phyloP scores from a whole-genome alignment of 2,329 filamentous ascomycete genomes.

The Aureobasidium lini region DNA sequence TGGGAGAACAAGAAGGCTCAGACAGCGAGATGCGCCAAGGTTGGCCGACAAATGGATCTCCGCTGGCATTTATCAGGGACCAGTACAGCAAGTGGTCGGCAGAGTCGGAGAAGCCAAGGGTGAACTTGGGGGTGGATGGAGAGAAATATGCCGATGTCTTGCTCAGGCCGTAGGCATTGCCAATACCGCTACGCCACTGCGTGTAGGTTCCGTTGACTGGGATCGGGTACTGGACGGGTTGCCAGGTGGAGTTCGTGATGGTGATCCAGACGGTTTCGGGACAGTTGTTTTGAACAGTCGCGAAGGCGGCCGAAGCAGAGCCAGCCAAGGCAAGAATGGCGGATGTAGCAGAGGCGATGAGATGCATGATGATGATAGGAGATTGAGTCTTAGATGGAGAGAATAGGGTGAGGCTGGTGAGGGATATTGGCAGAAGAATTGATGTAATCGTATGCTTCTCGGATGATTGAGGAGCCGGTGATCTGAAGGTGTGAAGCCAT shows the following conservation, averaged over 20 bases:
- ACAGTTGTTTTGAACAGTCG: constrained; percentile 25
- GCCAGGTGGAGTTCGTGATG: constrained; percentile 20
- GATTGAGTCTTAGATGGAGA: background rate
- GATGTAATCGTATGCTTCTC: background rate
- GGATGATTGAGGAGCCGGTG: background rate
- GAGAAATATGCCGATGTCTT: constrained; percentile 21
- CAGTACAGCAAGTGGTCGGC: constrained; percentile 22
- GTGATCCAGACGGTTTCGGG: constrained; percentile 21
- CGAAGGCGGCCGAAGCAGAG: constrained; percentile 16
- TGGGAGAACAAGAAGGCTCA: constrained; percentile 3
- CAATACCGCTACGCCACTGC: constrained; percentile 20
- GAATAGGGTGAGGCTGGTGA: background rate
- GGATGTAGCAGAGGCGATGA: constrained; percentile 13
- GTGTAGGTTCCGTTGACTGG: constrained; percentile 19
- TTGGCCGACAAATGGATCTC: constrained; percentile 21
- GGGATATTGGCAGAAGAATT: background rate
- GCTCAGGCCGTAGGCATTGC: constrained; percentile 26
- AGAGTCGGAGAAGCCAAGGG: constrained; percentile 21
- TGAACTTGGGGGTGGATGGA: constrained; percentile 19
- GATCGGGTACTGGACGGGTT: constrained; percentile 16
- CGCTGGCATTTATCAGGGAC: constrained; percentile 22
- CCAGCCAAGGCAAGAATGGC: constrained; percentile 15
- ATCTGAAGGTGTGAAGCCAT: background rate
- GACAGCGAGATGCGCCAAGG: constrained; percentile 18
- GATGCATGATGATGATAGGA: constrained; percentile 18